A percentile compares a stretch with the other conserved stretches of the same genome.
phyloP scores from a whole-genome alignment of 139 green algal genomes.

The Chlamydomonas schloesseri region DNA sequence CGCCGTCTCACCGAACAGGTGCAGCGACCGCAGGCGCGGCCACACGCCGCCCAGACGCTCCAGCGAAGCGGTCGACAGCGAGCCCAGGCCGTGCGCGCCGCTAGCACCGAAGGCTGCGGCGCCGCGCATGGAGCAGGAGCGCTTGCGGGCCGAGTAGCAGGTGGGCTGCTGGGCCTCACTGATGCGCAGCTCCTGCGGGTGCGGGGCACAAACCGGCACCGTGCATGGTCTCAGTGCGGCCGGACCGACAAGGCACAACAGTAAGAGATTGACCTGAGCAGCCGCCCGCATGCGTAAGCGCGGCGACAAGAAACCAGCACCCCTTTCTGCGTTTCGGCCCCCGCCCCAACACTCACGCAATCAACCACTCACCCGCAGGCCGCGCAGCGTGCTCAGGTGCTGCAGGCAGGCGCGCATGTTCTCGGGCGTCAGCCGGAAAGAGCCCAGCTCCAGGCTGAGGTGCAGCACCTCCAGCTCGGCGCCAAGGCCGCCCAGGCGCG shows the following conservation, averaged over 20 bases:
- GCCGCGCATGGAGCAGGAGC: not conserved
- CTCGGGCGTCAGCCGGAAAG: not conserved
- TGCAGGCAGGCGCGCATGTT: constrained; percentile 10
- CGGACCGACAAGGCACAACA: too few relatives aligned
- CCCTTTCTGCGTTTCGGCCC: too few relatives aligned
- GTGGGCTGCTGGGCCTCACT: constrained; percentile 5
- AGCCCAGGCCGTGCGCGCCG: too few relatives aligned
- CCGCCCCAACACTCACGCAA: too few relatives aligned
- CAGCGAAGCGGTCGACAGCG: not conserved
- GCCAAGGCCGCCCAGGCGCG: not conserved
- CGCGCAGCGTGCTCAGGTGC: not conserved
- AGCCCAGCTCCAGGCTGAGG: not conserved
- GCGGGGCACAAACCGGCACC: too few relatives aligned
- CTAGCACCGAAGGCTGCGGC: not conserved
- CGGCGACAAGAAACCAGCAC: too few relatives aligned
- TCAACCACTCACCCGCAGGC: not conserved
- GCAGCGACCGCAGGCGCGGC: constrained; percentile 1
- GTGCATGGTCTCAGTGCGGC: too few relatives aligned
- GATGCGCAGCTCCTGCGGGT: constrained; percentile 20
- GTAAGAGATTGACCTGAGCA: too few relatives aligned
- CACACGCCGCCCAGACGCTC: not conserved
- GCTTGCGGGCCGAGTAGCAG: constrained; percentile 16
- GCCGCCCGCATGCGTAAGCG: too few relatives aligned
- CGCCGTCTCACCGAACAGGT: constrained; percentile 2
- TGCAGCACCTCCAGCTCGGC: not conserved